Conservation (phyloP, 257 asterid species). For the Salvia splendens region DNA sequence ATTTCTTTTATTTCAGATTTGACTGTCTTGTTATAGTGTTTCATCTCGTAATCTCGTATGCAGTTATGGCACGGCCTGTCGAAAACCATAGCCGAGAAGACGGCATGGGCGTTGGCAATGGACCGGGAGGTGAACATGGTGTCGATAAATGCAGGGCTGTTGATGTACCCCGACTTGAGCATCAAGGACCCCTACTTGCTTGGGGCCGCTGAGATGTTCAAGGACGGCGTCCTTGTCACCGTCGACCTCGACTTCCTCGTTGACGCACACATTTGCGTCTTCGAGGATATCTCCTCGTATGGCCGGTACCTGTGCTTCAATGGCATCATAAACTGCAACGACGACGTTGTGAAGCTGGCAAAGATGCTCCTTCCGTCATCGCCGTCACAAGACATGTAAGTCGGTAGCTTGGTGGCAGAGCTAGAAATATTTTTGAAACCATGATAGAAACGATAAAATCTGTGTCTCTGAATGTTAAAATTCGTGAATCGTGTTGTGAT, state of each 20-base stretch:
- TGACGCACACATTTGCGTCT: slow-evolving; percentile 81
- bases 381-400: slow-evolving; percentile 26
- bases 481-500: too few relatives aligned
- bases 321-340: slow-evolving; percentile 48
- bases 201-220: slow-evolving; percentile 90
- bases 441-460: too few relatives aligned
- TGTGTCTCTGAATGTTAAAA: too few relatives aligned
- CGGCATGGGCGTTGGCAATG: slow-evolving; percentile 97
- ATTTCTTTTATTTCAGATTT: too few relatives aligned
- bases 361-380: slow-evolving; percentile 49
- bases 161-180: slow-evolving; percentile 60
- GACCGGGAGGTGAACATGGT: slow-evolving; percentile 91
- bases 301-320: slow-evolving; percentile 90
- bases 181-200: slow-evolving; percentile 77
- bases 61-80: slow-evolving; percentile 92
- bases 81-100: slow-evolving; percentile 82
- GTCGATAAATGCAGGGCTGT: slow-evolving; percentile 67
- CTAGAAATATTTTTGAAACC: too few relatives aligned
- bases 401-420: too few relatives aligned
- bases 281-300: slow-evolving; percentile 73
- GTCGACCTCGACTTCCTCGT: slow-evolving; percentile 78
- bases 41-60: slow-evolving; percentile 2
- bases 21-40: too few relatives aligned
- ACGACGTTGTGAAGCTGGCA: slow-evolving; percentile 64
- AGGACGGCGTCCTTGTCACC: slow-evolving; percentile 77